Conservation (phyloP, 1,284 basidiomycete genomes). For the Pisolithus thermaeus region DNA sequence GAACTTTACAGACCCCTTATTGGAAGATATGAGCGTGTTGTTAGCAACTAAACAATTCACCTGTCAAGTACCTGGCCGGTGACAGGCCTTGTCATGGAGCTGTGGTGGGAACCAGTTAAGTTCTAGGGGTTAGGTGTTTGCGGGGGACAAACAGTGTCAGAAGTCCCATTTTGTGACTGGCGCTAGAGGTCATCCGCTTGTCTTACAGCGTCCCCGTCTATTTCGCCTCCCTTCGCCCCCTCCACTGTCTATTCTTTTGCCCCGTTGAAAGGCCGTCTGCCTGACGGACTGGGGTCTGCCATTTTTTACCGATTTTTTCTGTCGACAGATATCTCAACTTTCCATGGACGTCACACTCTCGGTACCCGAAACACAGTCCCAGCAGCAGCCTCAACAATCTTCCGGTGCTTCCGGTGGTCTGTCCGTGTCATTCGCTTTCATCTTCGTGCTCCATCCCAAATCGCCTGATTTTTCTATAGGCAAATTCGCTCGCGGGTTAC, state of each 20-base stretch:
- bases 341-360: constrained; percentile 16
- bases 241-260: not conserved
- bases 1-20: too few relatives aligned
- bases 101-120: not conserved
- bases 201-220: not conserved
- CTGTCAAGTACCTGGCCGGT: too few relatives aligned
- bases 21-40: too few relatives aligned
- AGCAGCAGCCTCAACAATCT: constrained; percentile 13
- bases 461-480: constrained; percentile 31
- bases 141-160: not conserved
- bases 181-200: not conserved
- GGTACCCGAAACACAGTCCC: constrained; percentile 14
- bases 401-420: constrained; percentile 20
- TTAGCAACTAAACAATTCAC: too few relatives aligned
- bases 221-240: not conserved
- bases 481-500: constrained; percentile 76
- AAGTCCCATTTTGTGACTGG: not conserved
- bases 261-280: not conserved
- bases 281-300: not conserved
- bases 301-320: not conserved
- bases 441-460: not conserved
- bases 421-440: constrained; percentile 16
- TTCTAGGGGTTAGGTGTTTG: not conserved
- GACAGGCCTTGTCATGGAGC: not conserved
- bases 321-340: not conserved